phyloP scores from a whole-genome alignment of 108 stramenopile species.

The Mayamaea pseudoterrestris region DNA sequence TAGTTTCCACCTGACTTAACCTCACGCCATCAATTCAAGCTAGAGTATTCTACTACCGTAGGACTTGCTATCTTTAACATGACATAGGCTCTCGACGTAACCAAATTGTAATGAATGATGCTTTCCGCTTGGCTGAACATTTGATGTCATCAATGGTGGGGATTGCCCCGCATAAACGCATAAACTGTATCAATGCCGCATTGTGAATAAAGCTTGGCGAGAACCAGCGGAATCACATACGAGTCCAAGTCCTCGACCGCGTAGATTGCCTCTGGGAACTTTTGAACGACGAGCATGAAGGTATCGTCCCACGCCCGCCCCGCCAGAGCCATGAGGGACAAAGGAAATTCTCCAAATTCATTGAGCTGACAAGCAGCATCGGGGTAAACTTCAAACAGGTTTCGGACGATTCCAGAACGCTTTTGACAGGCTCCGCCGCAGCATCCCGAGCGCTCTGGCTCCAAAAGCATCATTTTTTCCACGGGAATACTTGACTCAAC shows the following conservation, averaged over 20 bases:
- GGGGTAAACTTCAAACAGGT: constrained; percentile 24
- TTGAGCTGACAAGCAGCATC: constrained; percentile 19
- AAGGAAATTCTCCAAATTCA: constrained; percentile 25
- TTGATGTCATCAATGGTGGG: constrained; percentile 7
- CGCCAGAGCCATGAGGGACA: constrained; percentile 31
- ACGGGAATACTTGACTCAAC: constrained; percentile 40
- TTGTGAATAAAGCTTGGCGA: constrained; percentile 21
- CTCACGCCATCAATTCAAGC: background rate
- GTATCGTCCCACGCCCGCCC: constrained; percentile 25
- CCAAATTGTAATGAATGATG: background rate
- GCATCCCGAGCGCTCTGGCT: constrained; percentile 6
- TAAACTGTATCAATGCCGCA: constrained; percentile 28
- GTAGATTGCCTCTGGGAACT: constrained; percentile 33
- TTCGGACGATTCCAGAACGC: constrained; percentile 20
- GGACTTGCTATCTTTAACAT: background rate
- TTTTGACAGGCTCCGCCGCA: constrained; percentile 14
- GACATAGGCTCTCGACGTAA: background rate
- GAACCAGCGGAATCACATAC: constrained; percentile 9
- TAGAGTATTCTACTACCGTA: background rate
- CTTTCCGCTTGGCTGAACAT: background rate
- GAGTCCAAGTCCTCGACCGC: constrained; percentile 23
- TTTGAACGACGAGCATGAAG: constrained; percentile 20
- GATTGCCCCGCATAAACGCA: constrained; percentile 18
- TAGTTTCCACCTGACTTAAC: background rate
- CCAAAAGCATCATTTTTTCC: constrained; percentile 35